These are phyloP conservation scores for Botrytis porri DNA, from an alignment of 2,329 filamentous ascomycete species.

Conservation along the genomic window DNA sequence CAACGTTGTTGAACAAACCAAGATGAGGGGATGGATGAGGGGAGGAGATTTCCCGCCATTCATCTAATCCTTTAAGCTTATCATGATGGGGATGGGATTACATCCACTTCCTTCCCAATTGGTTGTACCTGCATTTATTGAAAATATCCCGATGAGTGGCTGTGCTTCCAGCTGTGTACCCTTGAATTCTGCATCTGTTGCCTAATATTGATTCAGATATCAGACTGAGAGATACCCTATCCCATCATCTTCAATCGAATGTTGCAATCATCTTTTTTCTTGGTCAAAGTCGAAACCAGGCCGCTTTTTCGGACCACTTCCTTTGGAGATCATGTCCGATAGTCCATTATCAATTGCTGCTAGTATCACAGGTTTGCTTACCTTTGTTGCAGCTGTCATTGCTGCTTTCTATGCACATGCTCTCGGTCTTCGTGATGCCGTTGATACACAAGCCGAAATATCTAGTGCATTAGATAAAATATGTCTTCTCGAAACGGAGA, in stretches of 20 bases:
- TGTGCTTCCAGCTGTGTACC: conserved; percentile 9
- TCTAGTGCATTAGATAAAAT: conserved; percentile 28
- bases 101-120: not conserved
- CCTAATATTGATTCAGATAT: conserved; percentile 13
- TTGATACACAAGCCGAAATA: conserved; percentile 29
- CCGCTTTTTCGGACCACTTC: not conserved
- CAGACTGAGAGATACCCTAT: conserved; percentile 12
- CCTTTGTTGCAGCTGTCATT: conserved; percentile 27
- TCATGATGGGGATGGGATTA: not conserved
- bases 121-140: conserved; percentile 20
- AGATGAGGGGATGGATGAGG: not conserved
- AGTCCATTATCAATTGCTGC: conserved; percentile 23
- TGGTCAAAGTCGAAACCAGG: not conserved
- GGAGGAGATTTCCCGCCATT: not conserved
- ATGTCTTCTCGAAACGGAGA: conserved; percentile 28
- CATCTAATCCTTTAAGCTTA: not conserved
- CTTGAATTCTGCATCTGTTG: conserved; percentile 6
- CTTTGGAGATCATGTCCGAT: conserved; percentile 6
- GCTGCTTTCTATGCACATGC: conserved; percentile 28
- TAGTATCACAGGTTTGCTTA: conserved; percentile 27
- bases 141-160: conserved; percentile 7
- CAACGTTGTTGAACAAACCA: not conserved
- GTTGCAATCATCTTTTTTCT: not conserved
- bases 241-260: not conserved
- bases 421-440: conserved; percentile 26